Base-by-base conservation (phyloP, 2,329 filamentous ascomycete genomes). In the Alternaria solani region DNA sequence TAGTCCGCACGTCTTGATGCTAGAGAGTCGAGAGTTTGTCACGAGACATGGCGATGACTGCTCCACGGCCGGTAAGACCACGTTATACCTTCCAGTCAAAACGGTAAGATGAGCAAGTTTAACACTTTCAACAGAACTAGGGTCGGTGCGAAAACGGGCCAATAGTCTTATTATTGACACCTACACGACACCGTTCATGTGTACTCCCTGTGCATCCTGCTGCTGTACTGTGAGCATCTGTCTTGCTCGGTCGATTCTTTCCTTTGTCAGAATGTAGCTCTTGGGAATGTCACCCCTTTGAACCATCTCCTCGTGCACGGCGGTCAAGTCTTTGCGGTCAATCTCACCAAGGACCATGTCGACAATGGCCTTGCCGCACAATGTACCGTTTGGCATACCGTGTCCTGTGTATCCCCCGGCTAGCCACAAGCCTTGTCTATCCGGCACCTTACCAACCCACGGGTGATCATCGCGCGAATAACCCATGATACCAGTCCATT, bases 401-500 rank as follows among this genome's bases (percentile, higher is more conserved):
- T 94, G 91, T 0, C 82, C 89, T 5, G 89, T 90, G 70, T 90
- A 92, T 3, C 88, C 90, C 3, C 84, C 89, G 62, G 84, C 85
- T 12, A 92, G 64, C 81, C 83, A 92, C 55, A 92, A 65, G 0
- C 88, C 88, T 3, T 82, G 74, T 18, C 77, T 81, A 5, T 85
- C 78, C 0, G 88, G 88, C n/a, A 93, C 85, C 9, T 80, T 77
- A 0, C 91, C 91, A 2, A 94, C 88, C 88, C 89, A 93, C 0
- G 91, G 90, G 51, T 84, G 76, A 0, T 84, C 81, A 73, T 94
- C 91, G 7, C 87, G 81, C 20, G 63, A 63, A 76, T 88, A 93
- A 0, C 89, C 91, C 91, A 93, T 94, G 66, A 93, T 90, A 0
- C 91, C 91, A 2, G 89, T 91, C 91, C 91, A 94, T 72, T 86